phyloP scores from a whole-genome alignment of 2,329 filamentous ascomycete species.

The Sphaerulina musiva region DNA sequence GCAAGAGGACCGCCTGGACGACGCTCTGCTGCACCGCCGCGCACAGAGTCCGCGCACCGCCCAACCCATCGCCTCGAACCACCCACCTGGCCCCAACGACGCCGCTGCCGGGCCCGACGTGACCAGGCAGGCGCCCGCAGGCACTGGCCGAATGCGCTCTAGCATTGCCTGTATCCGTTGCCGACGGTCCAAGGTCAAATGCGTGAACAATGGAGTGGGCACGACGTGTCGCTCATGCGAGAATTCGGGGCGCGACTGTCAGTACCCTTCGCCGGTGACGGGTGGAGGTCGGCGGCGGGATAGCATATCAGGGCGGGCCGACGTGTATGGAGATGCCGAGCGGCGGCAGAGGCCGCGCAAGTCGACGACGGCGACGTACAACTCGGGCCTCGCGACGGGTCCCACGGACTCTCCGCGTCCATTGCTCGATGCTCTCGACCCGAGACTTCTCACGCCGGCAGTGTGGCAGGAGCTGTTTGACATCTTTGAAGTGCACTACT shows the following conservation, averaged over 20 bases:
- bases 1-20: conserved; percentile 19
- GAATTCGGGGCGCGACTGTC: conserved; percentile 64
- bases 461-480: conserved; percentile 65
- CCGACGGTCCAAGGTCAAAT: conserved; percentile 78
- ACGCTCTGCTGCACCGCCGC: conserved; percentile 20
- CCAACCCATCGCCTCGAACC: conserved; percentile 9
- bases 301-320: conserved; percentile 19
- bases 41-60: conserved; percentile 12
- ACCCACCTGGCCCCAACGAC: conserved; percentile 13
- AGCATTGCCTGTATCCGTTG: conserved; percentile 73
- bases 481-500: conserved; percentile 65
- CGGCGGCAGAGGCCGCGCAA: conserved; percentile 34
- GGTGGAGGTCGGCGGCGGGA: conserved; percentile 31
- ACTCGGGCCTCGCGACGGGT: conserved; percentile 34
- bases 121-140: conserved; percentile 26
- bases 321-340: conserved; percentile 25
- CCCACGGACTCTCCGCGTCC: conserved; percentile 40
- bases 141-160: conserved; percentile 55
- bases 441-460: conserved; percentile 55
- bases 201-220: conserved; percentile 67
- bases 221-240: conserved; percentile 70
- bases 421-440: conserved; percentile 55
- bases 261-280: conserved; percentile 55
- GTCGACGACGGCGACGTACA: conserved; percentile 32
- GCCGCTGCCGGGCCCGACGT: conserved; percentile 23